These are phyloP conservation scores for Mycena haematopus DNA, from an alignment of 768 basidiomycete species.

Conservation along the genomic window DNA sequence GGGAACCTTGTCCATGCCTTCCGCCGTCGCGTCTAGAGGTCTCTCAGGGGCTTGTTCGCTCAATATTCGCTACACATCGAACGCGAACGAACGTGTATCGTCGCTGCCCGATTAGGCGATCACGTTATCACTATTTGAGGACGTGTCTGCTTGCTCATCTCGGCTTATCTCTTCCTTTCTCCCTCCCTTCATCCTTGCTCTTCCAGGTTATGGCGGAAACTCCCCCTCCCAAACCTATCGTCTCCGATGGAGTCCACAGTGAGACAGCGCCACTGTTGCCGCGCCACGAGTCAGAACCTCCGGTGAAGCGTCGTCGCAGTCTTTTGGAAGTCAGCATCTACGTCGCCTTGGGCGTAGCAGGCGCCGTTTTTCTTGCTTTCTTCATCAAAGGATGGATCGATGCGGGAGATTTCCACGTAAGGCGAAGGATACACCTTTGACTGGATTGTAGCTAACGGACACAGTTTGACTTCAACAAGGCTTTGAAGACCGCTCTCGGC, in stretches of 20 bases:
- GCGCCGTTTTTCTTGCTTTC: constrained; percentile 48
- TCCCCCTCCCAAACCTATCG: constrained; percentile 8
- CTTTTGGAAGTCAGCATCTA: constrained; percentile 31
- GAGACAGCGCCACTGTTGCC: constrained; percentile 19
- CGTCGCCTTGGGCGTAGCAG: constrained; percentile 42
- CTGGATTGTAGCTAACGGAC: not conserved
- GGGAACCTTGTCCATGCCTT: no score
- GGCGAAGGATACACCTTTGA: not conserved
- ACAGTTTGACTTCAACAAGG: constrained; percentile 81
- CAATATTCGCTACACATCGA: not conserved
- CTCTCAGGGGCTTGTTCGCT: not conserved
- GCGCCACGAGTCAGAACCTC: constrained; percentile 10
- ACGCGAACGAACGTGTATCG: not conserved
- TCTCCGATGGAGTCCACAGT: not conserved
- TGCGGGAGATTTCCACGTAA: constrained; percentile 68
- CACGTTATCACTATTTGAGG: constrained; percentile 8
- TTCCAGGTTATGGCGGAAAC: constrained; percentile 15
- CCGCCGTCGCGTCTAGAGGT: no score
- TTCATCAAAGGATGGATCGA: constrained; percentile 78
- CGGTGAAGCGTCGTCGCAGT: constrained; percentile 11
- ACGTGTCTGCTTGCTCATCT: constrained; percentile 9
- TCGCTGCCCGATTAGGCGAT: constrained; percentile 4
- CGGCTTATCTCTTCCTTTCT: not conserved
- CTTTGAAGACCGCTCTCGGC: constrained; percentile 83
- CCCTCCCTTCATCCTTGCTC: not conserved